Evolutionary conservation across 148 eudicot genomes (phyloP).

Genomic region (Selenicereus undatus): DNA sequence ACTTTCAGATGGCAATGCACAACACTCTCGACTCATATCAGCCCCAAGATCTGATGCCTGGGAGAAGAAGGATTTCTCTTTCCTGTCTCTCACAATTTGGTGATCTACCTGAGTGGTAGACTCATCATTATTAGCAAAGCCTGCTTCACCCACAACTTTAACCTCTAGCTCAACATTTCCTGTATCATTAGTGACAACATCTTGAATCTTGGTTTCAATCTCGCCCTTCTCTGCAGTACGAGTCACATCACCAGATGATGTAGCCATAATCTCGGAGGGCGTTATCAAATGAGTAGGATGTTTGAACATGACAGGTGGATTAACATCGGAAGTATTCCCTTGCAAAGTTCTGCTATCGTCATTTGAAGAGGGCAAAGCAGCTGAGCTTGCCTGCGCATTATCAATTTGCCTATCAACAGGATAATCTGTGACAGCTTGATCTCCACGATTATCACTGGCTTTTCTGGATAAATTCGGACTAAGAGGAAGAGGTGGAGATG

Average conservation of each 20-base stretch:
- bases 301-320: conserved; percentile 56
- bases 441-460: conserved; percentile 45
- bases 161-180: conserved; percentile 68
- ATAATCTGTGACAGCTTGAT: conserved; percentile 52
- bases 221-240: conserved; percentile 48
- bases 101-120: conserved; percentile 36
- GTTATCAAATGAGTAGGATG: conserved; percentile 97
- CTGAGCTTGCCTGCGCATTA: conserved; percentile 36
- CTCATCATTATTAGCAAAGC: conserved; percentile 43
- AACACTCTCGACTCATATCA: conserved; percentile 64
- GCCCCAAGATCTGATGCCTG: conserved; percentile 89
- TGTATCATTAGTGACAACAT: conserved; percentile 49
- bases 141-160: conserved; percentile 82
- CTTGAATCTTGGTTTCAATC: conserved; percentile 54
- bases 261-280: conserved; percentile 89
- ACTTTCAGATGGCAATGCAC: conserved; percentile 46
- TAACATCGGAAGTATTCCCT: conserved; percentile 45
- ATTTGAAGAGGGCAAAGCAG: conserved; percentile 47
- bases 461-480: conserved; percentile 71
- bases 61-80: conserved; percentile 70
- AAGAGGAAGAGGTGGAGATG: conserved; percentile 55
- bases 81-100: conserved; percentile 43
- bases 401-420: conserved; percentile 74
- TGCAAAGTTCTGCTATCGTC: conserved; percentile 47
- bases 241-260: conserved; percentile 57